Conservation (phyloP, 805 yeast species). For the Starmera caribaea region DNA sequence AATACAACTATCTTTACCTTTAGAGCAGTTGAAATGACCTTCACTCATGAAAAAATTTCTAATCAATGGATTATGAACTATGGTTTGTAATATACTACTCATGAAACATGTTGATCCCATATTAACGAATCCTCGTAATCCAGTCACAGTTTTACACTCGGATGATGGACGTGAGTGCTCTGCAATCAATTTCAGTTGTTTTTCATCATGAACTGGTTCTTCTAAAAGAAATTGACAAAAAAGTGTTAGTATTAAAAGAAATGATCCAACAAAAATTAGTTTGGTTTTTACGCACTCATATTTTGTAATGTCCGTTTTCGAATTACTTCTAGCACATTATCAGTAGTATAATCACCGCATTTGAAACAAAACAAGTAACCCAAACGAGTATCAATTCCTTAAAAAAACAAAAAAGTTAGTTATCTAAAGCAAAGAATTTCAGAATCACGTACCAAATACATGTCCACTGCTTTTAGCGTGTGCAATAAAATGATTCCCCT, state of each 20-base stretch:
- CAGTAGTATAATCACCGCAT: conserved; percentile 66
- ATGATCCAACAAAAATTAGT: too few relatives aligned
- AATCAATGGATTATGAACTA: conserved; percentile 84
- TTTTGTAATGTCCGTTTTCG: conserved; percentile 19
- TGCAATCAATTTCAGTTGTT: conserved; percentile 18
- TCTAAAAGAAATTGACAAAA: conserved; percentile 4
- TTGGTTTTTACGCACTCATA: too few relatives aligned
- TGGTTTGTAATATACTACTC: conserved; percentile 83
- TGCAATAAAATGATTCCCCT: conserved; percentile 31
- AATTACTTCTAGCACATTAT: conserved; percentile 44
- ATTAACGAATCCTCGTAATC: conserved; percentile 80
- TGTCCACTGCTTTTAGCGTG: conserved; percentile 43
- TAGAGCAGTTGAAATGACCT: conserved; percentile 50
- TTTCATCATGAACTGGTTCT: conserved; percentile 19
- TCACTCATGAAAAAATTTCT: conserved; percentile 72
- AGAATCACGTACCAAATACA: conserved; percentile 37
- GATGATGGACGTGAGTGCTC: conserved; percentile 22
- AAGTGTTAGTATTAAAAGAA: conserved; percentile 9
- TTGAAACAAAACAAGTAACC: conserved; percentile 71
- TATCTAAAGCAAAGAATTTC: neutral
- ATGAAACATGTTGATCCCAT: conserved; percentile 97
- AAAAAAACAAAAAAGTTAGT: neutral
- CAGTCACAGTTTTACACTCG: conserved; percentile 50
- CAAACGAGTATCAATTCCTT: conserved; percentile 48
- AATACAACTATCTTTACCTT: conserved; percentile 41